Percentiles rank a stretch among this genome's conserved stretches.
Evolutionary conservation across 257 asterid genomes (phyloP).

Genomic region (Rubia yunnanensis): DNA sequence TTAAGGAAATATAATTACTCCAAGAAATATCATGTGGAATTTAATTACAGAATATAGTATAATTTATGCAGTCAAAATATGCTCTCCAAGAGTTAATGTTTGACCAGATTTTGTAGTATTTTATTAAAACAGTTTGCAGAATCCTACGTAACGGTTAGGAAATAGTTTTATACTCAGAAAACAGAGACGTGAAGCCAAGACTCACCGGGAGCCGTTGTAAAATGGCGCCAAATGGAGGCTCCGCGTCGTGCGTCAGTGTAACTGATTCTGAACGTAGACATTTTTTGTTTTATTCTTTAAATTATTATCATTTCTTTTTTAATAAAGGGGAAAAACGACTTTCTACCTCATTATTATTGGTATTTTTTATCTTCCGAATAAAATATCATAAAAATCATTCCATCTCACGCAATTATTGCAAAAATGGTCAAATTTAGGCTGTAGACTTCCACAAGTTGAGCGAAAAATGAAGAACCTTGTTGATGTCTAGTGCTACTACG

Average conservation of each 20-base stretch:
- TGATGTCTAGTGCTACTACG: too few species aligned
- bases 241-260: slow-evolving; percentile 28
- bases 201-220: slow-evolving; percentile 1
- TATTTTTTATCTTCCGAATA: not conserved
- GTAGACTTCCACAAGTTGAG: slow-evolving; percentile 26
- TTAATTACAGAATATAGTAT: too few species aligned
- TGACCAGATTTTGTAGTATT: not conserved
- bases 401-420: not conserved
- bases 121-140: not conserved
- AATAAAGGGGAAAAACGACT: not conserved
- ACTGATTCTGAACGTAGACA: slow-evolving; percentile 23
- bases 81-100: too few species aligned
- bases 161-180: not conserved
- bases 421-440: slow-evolving; percentile 11
- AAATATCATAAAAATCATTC: slow-evolving; percentile 10
- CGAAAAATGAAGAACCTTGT: too few species aligned
- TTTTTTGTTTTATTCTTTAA: not conserved
- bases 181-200: slow-evolving; percentile 14
- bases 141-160: not conserved
- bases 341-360: not conserved
- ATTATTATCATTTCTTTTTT: not conserved
- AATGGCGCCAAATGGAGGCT: slow-evolving; percentile 26
- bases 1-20: too few species aligned
- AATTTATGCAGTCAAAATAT: too few species aligned
- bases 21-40: too few species aligned